A percentile compares a stretch with the other conserved stretches of the same genome.
Evolutionary conservation across 2,329 filamentous ascomycete species (phyloP).

Genomic region (Apiospora koreana): DNA sequence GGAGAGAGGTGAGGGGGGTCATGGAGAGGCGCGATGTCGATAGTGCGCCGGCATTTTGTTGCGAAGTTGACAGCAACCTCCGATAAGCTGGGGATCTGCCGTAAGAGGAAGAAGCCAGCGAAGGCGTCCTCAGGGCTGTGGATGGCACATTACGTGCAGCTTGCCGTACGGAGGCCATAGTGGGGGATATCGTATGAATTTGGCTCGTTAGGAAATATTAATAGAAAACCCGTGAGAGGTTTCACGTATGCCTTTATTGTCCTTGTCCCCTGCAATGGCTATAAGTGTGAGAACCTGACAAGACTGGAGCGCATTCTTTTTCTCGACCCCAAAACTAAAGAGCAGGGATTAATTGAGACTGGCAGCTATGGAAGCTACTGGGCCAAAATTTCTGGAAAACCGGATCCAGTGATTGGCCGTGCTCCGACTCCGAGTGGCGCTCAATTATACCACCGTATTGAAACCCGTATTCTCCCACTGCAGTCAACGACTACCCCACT

Average conservation of each 20-base stretch:
- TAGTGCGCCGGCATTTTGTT: constrained; percentile 10
- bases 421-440: neutral
- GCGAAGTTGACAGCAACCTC: constrained; percentile 41
- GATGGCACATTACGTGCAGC: constrained; percentile 45
- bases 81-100: constrained; percentile 50
- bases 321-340: constrained; percentile 11
- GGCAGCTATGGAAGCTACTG: constrained; percentile 7
- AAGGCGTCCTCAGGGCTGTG: constrained; percentile 43
- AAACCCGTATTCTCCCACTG: too few species aligned
- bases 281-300: neutral
- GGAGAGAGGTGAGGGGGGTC: constrained; percentile 40
- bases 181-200: constrained; percentile 20
- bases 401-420: constrained; percentile 11
- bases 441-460: neutral
- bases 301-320: constrained; percentile 13
- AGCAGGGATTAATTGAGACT: constrained; percentile 9
- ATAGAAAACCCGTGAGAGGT: constrained; percentile 9
- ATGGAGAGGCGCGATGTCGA: constrained; percentile 28
- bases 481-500: too few species aligned
- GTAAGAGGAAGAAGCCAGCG: constrained; percentile 37
- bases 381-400: constrained; percentile 3
- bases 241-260: constrained; percentile 1
- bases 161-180: constrained; percentile 48
- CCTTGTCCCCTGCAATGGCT: neutral
- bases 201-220: too few species aligned